Evolutionary conservation across 805 yeast species (phyloP), one percentile per base, ranked within the genome.

Genomic region (Ogataea polymorpha): DNA sequence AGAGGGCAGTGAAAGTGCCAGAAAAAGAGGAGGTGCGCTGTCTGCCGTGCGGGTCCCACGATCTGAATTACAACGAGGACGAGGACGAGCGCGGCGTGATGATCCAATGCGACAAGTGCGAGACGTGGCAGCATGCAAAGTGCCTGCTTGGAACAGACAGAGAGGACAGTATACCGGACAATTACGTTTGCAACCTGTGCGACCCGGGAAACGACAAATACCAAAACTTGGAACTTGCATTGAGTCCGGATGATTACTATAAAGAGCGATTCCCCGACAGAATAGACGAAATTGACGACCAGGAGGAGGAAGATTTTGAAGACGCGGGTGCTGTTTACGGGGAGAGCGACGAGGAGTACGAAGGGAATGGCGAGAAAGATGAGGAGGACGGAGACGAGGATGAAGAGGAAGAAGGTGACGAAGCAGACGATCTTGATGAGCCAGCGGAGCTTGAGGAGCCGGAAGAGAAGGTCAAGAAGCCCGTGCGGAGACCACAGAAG

Each of bases 91-190:
- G 67, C 9, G 79, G 84, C 11, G 67, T 66, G 10, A 80, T 81
- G 84, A 72, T 82, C 20, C 79, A 78, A 52, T 83, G 90, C 61
- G 86, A 79, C 20, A 50, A 61, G 6, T 83, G 90, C 55, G 60
- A 70, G 32, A 75, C 87, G 2, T 83, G 89, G 89, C 89, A 83
- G 55, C 90, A 83, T 54, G 73, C 75, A 23, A 63, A 56, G 40
- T 83, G 90, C 59, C 69, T 81, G 75, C 72, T 81, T 18, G 78
- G 71, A 32, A 56, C 65, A 7, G 59, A 64, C 9, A 53, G 53
- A n/a, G 55, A 52, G 16, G 62, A 57, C 23, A 55, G 54, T 23
- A 57, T 72, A 1, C 83, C 85, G 3, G 63, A 71, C 9, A 48
- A 54, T 10, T 81, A 82, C 55, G 48, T 50, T 15, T 82, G 90